Base-by-base conservation (phyloP, 2,329 filamentous ascomycete genomes). In the Claviceps capensis region DNA sequence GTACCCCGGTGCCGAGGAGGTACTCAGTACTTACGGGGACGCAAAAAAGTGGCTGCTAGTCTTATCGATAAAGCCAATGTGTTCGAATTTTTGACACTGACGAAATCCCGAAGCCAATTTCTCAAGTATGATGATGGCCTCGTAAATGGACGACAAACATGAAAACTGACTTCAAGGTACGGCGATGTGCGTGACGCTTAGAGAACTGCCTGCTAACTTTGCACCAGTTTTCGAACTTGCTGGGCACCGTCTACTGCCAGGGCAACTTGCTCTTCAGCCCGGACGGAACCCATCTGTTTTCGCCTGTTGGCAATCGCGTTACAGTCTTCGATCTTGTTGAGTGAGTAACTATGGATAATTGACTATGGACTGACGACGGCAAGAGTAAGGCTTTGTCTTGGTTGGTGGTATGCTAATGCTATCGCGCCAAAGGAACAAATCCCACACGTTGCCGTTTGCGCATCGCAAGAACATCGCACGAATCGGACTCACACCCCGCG, bases 101-200 rank as follows among this genome's bases (percentile, higher is more conserved):
- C 37, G 9, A 34, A 34, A 45, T 52, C 11, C 41, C 36, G 3
- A 13, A 41, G 23, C 53, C 57, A 57, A 36, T 47, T 19, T 2
- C 1, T 2, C 52, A 54, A 16, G 19, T 38, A 19, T 43, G 30
- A 42, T 62, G 57, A 69, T 68, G 66, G 51, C 40, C 47, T 22
- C 40, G 38, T 30, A 44, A 45, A 36, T 45, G 61, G 59, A 59
- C 63, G 64, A 62, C 69, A 67, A 45, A 82, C 70, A 98, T 98
- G 93, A 98, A 97, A 86, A 97, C 90, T 60, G 91, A 97, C 72
- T 98, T 97, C 70, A 94, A 93, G 82, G 91, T 94, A 71, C 57
- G 69, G 53, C 30, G 16, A 26, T 9, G 7, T 30, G 30, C 30
- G 30, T 34, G 30, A 34, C 30, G 9, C 30, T 34, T 34, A 34